Conservation (phyloP, 352 stramenopile genomes). For the Globisporangium rhizosaccharum region DNA sequence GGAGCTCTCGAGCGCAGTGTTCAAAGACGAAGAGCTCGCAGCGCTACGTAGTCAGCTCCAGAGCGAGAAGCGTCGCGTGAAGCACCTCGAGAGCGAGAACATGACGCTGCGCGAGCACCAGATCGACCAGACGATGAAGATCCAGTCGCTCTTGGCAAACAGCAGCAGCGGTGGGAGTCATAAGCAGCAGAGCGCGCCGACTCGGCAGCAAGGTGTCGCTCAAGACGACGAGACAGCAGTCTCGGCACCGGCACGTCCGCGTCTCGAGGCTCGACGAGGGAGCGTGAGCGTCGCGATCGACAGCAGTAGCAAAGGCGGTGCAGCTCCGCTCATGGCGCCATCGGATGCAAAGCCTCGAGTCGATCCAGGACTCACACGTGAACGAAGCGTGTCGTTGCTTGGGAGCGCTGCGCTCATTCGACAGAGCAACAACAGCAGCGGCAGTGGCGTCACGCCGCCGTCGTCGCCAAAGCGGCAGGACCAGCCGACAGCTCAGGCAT, state of each 20-base stretch:
- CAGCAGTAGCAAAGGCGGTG: not conserved
- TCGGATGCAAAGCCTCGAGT: too few species aligned
- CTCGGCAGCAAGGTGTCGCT: not conserved
- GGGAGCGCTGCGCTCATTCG: not conserved
- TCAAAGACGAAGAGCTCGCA: conserved; percentile 46
- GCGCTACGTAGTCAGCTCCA: conserved; percentile 50
- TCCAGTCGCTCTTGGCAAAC: conserved; percentile 38
- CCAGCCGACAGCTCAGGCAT: not conserved
- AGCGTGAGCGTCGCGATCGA: not conserved
- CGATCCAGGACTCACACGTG: too few species aligned
- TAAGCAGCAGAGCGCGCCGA: not conserved
- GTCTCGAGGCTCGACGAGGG: not conserved
- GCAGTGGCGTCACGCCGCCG: not conserved
- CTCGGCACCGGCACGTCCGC: not conserved
- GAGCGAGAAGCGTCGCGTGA: conserved; percentile 57
- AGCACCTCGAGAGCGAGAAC: conserved; percentile 53
- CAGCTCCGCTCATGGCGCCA: too few species aligned
- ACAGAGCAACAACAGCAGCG: not conserved
- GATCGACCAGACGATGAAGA: conserved; percentile 41
- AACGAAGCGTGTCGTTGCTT: too few species aligned
- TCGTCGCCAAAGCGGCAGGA: conserved; percentile 8
- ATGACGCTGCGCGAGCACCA: conserved; percentile 40
- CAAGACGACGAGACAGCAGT: not conserved
- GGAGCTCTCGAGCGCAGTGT: conserved; percentile 44
- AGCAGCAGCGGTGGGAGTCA: not conserved